Evolutionary conservation across 2,329 filamentous ascomycete genomes (phyloP), one percentile per base, ranked within the genome.

Genomic region (Thielaviopsis ethacetica): DNA sequence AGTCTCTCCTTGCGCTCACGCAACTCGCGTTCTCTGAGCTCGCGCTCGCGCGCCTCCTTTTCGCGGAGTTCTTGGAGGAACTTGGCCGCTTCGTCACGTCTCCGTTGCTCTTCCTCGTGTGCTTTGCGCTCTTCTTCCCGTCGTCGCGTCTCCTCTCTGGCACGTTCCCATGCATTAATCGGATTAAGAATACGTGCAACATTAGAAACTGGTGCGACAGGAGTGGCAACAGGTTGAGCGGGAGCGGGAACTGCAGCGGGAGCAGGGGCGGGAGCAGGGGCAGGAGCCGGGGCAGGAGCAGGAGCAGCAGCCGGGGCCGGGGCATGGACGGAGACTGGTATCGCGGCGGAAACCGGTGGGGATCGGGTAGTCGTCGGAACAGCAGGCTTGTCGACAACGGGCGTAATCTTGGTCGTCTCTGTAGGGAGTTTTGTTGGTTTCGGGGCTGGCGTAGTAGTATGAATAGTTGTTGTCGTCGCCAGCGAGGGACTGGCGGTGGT

Each of bases 61-160:
- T 81, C 80, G 44, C 78, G 75, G 12, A 79, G 68, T 63, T 83
- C 79, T 34, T 72, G 76, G 1, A 82, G 67, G 58, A 75, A 71
- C 60, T 72, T 76, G 41, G 76, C 72, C 2, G 76, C 71, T n/a
- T 81, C 79, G 38, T 82, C 79, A 49, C 75, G 77, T 62, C 77
- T 74, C 63, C 80, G 80, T 62, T 79, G 76, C 62, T 85, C 82
- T 2, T 79, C 81, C 63, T 83, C 80, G 62, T 75, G 77, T 2
- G 72, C 72, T 65, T 76, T 83, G 12, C 81, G 80, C 63, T 85
- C 81, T 63, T 84, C 82, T 63, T 85, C 83, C 59, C 77, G 76
- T 60, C 74, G 78, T 51, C 79, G 74, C 21, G 79, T 84, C 63
- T 86, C 83, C 65, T 87, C 84, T 58, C 83, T 75, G 3, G 83